phyloP scores from a whole-genome alignment of 2,329 filamentous ascomycete species.

The Colletotrichum plurivorum region DNA sequence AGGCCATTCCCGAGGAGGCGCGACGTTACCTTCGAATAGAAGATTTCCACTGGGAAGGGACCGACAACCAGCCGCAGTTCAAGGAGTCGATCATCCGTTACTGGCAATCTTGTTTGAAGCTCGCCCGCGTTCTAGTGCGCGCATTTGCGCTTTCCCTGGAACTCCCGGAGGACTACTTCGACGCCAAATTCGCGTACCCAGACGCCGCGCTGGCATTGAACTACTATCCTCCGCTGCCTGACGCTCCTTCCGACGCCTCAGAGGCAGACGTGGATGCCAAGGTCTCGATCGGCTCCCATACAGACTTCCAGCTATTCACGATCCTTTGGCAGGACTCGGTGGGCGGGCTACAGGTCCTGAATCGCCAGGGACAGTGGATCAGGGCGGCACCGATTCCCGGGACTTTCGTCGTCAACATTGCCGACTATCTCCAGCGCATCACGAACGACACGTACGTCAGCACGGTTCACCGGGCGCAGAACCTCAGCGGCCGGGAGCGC shows the following conservation, averaged over 20 bases:
- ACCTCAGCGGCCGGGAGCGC: slow-evolving; percentile 54
- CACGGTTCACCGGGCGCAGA: slow-evolving; percentile 64
- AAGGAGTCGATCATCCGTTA: slow-evolving; percentile 61
- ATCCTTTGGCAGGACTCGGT: slow-evolving; percentile 60
- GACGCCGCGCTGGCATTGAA: slow-evolving; percentile 60
- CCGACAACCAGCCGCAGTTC: slow-evolving; percentile 62
- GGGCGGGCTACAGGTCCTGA: slow-evolving; percentile 60
- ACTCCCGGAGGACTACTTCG: slow-evolving; percentile 69
- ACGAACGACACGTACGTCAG: slow-evolving; percentile 64
- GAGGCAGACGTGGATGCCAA: slow-evolving; percentile 16
- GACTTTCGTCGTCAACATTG: slow-evolving; percentile 66
- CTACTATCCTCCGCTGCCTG: slow-evolving; percentile 51
- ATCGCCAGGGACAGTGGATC: slow-evolving; percentile 57
- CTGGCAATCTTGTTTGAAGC: slow-evolving; percentile 61
- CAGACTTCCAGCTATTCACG: slow-evolving; percentile 67
- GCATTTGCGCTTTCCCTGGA: slow-evolving; percentile 69
- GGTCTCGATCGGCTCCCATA: slow-evolving; percentile 65
- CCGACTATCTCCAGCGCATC: slow-evolving; percentile 64
- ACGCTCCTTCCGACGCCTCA: neutral
- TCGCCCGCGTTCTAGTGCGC: slow-evolving; percentile 65
- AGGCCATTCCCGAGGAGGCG: slow-evolving; percentile 59
- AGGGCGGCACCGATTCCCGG: slow-evolving; percentile 55
- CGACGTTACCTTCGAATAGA: slow-evolving; percentile 59
- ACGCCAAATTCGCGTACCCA: slow-evolving; percentile 66
- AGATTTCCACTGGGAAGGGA: slow-evolving; percentile 67